These are phyloP conservation scores for Sapria himalayana DNA, from an alignment of 345 rosid species.

Conservation along the genomic window DNA sequence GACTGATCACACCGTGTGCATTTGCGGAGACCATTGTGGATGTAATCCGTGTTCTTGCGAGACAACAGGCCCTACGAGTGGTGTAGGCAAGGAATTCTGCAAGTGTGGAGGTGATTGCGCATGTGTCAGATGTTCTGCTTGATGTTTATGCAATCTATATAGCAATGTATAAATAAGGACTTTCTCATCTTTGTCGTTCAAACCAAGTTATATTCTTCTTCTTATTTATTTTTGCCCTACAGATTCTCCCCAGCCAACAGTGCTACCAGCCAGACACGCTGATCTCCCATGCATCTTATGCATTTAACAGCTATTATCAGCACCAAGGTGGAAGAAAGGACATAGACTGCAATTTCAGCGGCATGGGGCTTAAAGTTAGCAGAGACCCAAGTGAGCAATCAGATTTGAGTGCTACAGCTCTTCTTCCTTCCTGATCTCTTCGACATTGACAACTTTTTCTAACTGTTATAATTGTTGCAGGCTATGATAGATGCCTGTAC, in stretches of 20 bases:
- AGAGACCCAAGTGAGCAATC: slow-evolving; percentile 91
- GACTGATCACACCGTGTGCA: no score
- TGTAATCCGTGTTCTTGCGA: no score
- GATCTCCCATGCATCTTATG: slow-evolving; percentile 81
- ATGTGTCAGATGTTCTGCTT: no score
- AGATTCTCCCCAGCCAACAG: slow-evolving; percentile 96
- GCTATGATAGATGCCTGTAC: slow-evolving; percentile 21
- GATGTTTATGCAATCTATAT: no score
- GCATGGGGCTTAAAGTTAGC: slow-evolving; percentile 62
- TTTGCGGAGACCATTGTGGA: no score
- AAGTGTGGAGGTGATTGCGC: no score
- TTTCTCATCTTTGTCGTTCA: no score
- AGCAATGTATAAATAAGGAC: no score
- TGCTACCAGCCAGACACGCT: slow-evolving; percentile 83
- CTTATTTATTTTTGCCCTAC: no score
- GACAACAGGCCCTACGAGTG: no score
- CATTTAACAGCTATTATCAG: slow-evolving; percentile 74
- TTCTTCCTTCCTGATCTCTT: background rate
- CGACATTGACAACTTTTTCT: background rate
- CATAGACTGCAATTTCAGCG: slow-evolving; percentile 75
- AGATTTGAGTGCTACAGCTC: background rate
- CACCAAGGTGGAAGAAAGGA: slow-evolving; percentile 74
- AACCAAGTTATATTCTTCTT: no score
- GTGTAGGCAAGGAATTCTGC: no score
- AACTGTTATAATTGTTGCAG: slow-evolving; percentile 6